Conservation (phyloP, 2,329 filamentous ascomycete species). For the Pyrenochaeta sp. region DNA sequence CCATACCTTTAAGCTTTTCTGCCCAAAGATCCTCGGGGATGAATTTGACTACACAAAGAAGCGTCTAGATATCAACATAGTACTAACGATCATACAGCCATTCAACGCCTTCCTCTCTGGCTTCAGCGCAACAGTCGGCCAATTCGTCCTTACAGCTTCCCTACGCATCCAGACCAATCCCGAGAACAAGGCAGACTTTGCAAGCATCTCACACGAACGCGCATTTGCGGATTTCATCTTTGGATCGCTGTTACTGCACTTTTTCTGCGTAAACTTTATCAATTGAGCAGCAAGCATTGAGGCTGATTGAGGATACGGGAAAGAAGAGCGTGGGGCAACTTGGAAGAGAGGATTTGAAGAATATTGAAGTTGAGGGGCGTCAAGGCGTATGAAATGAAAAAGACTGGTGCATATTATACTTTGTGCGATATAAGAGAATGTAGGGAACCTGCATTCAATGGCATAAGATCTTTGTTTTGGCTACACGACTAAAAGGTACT, state of each 20-base stretch:
- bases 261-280: constrained; percentile 99
- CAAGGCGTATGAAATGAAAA: background rate
- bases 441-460: too few relatives aligned
- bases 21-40: too few relatives aligned
- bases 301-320: too few relatives aligned
- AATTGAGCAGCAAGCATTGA: constrained; percentile 79
- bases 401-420: background rate
- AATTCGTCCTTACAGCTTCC: constrained; percentile 93
- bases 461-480: background rate
- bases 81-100: constrained; percentile 66
- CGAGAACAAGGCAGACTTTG: constrained; percentile 81
- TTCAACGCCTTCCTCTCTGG: constrained; percentile 99
- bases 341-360: background rate
- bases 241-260: constrained; percentile 93
- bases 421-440: background rate
- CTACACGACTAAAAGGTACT: background rate
- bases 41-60: too few relatives aligned
- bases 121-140: constrained; percentile 92
- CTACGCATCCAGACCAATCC: constrained; percentile 92
- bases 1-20: background rate
- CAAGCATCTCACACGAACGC: constrained; percentile 79
- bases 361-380: background rate
- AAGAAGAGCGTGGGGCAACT: too few relatives aligned
- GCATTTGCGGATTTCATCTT: constrained; percentile 97
- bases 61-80: background rate